Evolutionary conservation across 441 rosid genomes (phyloP), one percentile per base, ranked within the genome.

Genomic region (Dalechampia spathulata): DNA sequence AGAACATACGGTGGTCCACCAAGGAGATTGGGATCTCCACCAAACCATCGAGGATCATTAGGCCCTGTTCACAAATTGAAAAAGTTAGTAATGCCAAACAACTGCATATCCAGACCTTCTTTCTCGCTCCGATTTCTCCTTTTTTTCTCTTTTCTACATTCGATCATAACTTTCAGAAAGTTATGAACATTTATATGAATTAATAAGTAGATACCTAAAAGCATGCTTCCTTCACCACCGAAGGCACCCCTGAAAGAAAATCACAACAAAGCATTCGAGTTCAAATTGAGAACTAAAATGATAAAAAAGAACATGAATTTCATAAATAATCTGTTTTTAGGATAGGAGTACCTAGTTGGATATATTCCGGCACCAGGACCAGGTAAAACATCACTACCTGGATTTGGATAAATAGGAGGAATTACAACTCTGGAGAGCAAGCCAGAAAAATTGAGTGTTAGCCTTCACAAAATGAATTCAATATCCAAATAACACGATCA

Each of bases 281-380:
- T 54, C 37, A 19, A 22, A 17, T 30, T 30, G 44, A 36, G 45
- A 70, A 26, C 48, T n/a, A 14, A 10, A 59, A 16, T 38, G 43
- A 60, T 12, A 11, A 2, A 28, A 49, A 9, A 32, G 36, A 42
- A 21, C 23, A 32, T 11, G 22, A 45, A 44, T 47, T 19, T 34
- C 26, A 36, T 14, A 26, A 55, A 23, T 0, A 58, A 42, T 14
- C 5, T n/a, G n/a, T 23, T 42, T 49, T 42, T 10, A 9, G 12
- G 40, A 44, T 30, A 30, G 4, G 34, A 23, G 47, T 55, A 83
- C 96, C 96, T 84, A 46, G 49, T 51, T 15, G 99, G 96, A 64
- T 80, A 84, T 52, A 72, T 50, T 72, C 99, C 99, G 61, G 92
- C 90, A 68, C 77, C 78, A 58, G 80, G 72, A 21, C 94, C 92